Evolutionary conservation across 148 eudicot genomes (phyloP), one percentile per base, ranked within the genome.

Genomic region (Amaranthus cruentus): DNA sequence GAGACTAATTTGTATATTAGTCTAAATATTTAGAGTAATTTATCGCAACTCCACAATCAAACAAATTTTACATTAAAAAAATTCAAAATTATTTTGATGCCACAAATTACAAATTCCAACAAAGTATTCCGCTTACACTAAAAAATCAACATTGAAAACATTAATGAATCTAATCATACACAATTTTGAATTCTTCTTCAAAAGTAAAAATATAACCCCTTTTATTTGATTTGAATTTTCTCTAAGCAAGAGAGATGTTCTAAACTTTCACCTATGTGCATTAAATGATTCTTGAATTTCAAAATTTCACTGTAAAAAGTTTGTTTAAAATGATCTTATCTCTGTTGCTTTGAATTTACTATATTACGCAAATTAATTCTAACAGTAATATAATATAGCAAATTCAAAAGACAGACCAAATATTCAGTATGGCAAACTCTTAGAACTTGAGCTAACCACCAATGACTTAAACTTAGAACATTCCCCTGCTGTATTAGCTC

Each of bases 401-500:
- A 28, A 28, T 28, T 28, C 38, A 28, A 28, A 28, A 28, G 38
- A 28, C 38, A 28, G 38, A 2, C 38, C 2, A 28, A 0, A 2
- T 5, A 3, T 3, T 73, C 73, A 92, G 64, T 89, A 93, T 60
- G 98, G 98, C 83, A 93, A 85, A 76, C 98, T 93, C 88, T 93
- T 93, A 68, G 98, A 93, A 74, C 98, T 93, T 28, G 92, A 86
- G 73, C 95, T 89, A 57, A 89, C 66, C 43, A 88, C 84, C 88
- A 89, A 89, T 4, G 84, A 83, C 86, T 91, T 93, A 63, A 90
- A 85, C 81, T 83, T 90, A 13, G 86, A 81, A 63, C 86, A 77
- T 69, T 86, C 91, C 71, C 76, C 84, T 14, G 78, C 79, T 59
- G 78, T 83, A 69, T 85, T 89, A 10, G 98, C 97, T 54, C 97